Evolutionary conservation across 495 filamentous ascomycete genomes (phyloP), one percentile per base, ranked within the genome.

Genomic region (Penicillium arizonense): DNA sequence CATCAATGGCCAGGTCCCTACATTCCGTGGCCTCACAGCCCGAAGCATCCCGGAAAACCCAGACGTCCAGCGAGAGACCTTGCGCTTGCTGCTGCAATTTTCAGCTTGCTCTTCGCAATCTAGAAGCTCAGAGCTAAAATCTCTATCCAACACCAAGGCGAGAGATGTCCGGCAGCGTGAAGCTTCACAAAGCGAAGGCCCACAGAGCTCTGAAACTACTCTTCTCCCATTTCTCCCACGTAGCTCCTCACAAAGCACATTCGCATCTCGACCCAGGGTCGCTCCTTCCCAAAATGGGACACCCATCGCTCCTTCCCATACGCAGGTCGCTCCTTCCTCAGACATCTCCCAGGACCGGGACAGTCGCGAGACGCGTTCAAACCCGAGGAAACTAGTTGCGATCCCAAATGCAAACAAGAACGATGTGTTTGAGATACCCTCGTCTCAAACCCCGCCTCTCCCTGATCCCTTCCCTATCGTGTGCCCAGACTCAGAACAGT

Each of bases 361-460:
- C 8, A 28, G n/a, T 4, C 37, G 28, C 33, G 28, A 30, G 8
- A 30, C 8, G 28, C 28, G 28, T 30, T 30, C 37, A 16, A 5
- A 51, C 33, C 18, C 49, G 1, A 51, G 57, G 21, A 38, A 47
- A 14, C 52, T 37, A 10, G 48, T 53, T 12, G 35, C 57, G 3
- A 30, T 57, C 1, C 20, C 43, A 18, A 52, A 56, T 36, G 57
- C 44, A n/a, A 57, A 30, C 12, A 43, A 36, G 26, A 52, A 44
- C 5, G 42, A 52, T 43, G 49, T 26, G 10, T 4, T 35, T 14
- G 13, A 10, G 8, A 11, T 30, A 34, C 43, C 41, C 40, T 26
- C 18, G 18, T 18, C 26, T n/a, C 12, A 3, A 23, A 30, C 20
- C 0, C 36, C 16, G 23, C 20, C 44, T n/a, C 14, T 21, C 23